Evolutionary conservation across 1,139 yeast species (phyloP).

Genomic region (Petasospora fabianii): DNA sequence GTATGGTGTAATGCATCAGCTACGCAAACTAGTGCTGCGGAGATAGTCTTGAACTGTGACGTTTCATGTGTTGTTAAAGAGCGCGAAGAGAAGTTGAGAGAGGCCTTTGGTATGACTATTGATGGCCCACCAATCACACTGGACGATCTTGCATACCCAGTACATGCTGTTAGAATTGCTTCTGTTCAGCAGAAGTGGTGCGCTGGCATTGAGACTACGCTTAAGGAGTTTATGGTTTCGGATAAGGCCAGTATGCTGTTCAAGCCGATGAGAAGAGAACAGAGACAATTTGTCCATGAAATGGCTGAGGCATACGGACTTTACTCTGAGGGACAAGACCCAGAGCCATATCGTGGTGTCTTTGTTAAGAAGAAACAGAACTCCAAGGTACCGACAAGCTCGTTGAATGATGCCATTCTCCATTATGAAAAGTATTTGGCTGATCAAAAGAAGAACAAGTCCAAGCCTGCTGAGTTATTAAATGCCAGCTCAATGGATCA

Average conservation of each 20-base stretch:
- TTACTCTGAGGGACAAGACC: conserved; percentile 73
- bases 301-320: conserved; percentile 57
- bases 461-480: conserved; percentile 10
- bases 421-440: conserved; percentile 32
- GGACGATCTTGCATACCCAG: conserved; percentile 29
- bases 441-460: conserved; percentile 28
- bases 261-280: conserved; percentile 67
- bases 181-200: conserved; percentile 59
- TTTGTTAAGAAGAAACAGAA: conserved; percentile 44
- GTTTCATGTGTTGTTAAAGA: conserved; percentile 62
- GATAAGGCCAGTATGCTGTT: conserved; percentile 48
- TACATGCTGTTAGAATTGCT: conserved; percentile 28
- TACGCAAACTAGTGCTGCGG: conserved; percentile 22
- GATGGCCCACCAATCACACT: conserved; percentile 24
- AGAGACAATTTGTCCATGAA: conserved; percentile 68
- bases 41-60: conserved; percentile 50
- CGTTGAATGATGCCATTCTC: conserved; percentile 28
- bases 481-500: background rate
- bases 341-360: conserved; percentile 75
- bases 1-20: conserved; percentile 54
- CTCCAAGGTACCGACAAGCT: conserved; percentile 32
- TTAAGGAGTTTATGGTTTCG: conserved; percentile 45
- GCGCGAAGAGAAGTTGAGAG: conserved; percentile 59
- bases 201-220: conserved; percentile 49
- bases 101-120: conserved; percentile 46